phyloP scores from a whole-genome alignment of 2,329 filamentous ascomycete species.

The Huntiella bhutanensis region DNA sequence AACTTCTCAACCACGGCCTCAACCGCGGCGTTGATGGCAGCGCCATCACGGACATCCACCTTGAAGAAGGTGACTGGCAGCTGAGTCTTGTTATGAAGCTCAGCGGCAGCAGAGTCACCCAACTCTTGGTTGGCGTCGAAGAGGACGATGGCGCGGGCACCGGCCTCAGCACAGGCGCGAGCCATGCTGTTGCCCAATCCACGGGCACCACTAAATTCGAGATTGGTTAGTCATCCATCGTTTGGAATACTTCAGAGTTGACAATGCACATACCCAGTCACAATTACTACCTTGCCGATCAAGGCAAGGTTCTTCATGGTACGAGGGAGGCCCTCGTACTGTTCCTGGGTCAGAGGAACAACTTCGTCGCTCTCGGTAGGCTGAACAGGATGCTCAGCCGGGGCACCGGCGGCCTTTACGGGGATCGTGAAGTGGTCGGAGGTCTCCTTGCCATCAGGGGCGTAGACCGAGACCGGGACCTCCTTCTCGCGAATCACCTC shows the following conservation, averaged over 20 bases:
- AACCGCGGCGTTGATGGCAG: slow-evolving; percentile 50
- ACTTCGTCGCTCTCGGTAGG: slow-evolving; percentile 28
- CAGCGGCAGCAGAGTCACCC: slow-evolving; percentile 48
- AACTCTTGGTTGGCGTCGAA: slow-evolving; percentile 61
- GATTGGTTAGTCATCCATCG: background rate
- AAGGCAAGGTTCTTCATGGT: slow-evolving; percentile 53
- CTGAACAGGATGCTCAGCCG: slow-evolving; percentile 22
- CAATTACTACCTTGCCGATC: slow-evolving; percentile 49
- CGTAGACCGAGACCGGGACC: slow-evolving; percentile 36
- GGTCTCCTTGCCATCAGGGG: slow-evolving; percentile 23
- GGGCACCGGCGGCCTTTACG: slow-evolving; percentile 26
- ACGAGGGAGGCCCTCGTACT: slow-evolving; percentile 37
- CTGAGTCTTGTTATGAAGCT: slow-evolving; percentile 53
- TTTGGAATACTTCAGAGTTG: no score
- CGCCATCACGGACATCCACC: slow-evolving; percentile 56
- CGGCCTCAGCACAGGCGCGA: slow-evolving; percentile 56
- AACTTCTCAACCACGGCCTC: slow-evolving; percentile 45
- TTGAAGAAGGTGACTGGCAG: slow-evolving; percentile 60
- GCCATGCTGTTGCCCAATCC: slow-evolving; percentile 67
- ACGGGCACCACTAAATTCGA: slow-evolving; percentile 41
- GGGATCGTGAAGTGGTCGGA: slow-evolving; percentile 37
- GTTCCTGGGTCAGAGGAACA: slow-evolving; percentile 31
- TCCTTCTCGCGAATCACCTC: slow-evolving; percentile 38
- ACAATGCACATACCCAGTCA: slow-evolving; percentile 41
- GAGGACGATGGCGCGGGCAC: slow-evolving; percentile 53